Conservation (phyloP, 2,329 filamentous ascomycete species). For the Macrophomina phaseolina region DNA sequence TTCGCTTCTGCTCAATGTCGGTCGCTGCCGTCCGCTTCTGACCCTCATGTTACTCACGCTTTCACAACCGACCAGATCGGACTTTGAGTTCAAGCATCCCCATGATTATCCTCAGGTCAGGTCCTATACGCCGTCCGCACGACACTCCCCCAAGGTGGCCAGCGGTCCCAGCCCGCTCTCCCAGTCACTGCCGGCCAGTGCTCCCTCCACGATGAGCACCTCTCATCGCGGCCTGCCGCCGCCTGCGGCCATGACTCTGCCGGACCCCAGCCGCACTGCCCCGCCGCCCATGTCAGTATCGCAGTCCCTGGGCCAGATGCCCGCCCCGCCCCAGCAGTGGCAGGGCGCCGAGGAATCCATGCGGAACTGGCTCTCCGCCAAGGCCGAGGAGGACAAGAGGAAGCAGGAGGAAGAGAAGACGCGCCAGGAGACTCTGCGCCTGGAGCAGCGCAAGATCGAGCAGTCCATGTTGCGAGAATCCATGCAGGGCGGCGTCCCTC, state of each 20-base stretch:
- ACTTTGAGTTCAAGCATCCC: conserved; percentile 54
- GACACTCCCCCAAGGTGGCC: conserved; percentile 48
- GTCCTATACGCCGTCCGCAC: conserved; percentile 45
- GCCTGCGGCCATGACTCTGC: conserved; percentile 59
- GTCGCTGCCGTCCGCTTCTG: conserved; percentile 20
- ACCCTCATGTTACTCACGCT: conserved; percentile 58
- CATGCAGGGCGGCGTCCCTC: conserved; percentile 57
- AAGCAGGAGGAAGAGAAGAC: conserved; percentile 62
- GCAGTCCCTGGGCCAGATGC: conserved; percentile 49
- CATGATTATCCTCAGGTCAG: conserved; percentile 56
- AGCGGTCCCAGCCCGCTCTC: conserved; percentile 43
- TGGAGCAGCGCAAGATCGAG: conserved; percentile 60
- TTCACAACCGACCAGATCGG: conserved; percentile 53
- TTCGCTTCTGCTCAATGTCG: conserved; percentile 17
- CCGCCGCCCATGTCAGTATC: conserved; percentile 39
- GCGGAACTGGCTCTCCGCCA: conserved; percentile 58
- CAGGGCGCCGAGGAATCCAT: conserved; percentile 58
- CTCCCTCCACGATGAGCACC: conserved; percentile 54
- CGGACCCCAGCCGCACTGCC: conserved; percentile 51
- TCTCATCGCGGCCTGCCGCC: conserved; percentile 61
- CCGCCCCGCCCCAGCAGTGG: conserved; percentile 53
- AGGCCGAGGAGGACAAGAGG: conserved; percentile 58
- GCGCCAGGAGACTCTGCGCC: conserved; percentile 54
- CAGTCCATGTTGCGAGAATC: conserved; percentile 60
- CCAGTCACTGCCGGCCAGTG: conserved; percentile 48